Percentiles rank a stretch among this genome's conserved stretches.
Evolutionary conservation across 305 asterid species (phyloP).

Genomic region (Plantago rigida): DNA sequence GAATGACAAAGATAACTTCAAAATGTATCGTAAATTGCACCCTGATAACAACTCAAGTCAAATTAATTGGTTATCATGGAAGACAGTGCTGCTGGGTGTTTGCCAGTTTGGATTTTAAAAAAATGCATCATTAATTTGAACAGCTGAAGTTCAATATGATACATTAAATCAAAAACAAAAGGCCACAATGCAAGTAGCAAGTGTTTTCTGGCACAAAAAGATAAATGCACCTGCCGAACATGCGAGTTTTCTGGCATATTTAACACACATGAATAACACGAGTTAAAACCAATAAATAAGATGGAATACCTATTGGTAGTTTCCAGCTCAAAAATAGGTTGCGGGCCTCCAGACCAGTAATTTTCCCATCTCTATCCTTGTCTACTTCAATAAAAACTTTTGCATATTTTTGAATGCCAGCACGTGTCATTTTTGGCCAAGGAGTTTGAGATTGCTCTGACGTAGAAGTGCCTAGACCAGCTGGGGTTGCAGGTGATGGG

Average conservation of each 20-base stretch:
- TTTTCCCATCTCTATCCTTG: conserved; percentile 76
- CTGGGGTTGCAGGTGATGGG: conserved; percentile 46
- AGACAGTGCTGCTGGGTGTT: too few species aligned
- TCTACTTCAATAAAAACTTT: conserved; percentile 81
- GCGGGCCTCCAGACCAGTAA: conserved; percentile 82
- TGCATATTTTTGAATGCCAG: conserved; percentile 77
- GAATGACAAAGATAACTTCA: too few species aligned
- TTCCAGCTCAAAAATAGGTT: conserved; percentile 87
- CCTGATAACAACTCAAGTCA: too few species aligned
- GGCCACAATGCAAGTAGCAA: too few species aligned
- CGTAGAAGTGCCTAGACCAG: conserved; percentile 36
- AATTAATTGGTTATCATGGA: too few species aligned
- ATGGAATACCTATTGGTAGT: conserved; percentile 72
- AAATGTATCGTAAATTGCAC: too few species aligned
- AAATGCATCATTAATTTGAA: too few species aligned
- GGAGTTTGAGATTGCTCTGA: conserved; percentile 54
- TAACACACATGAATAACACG: not conserved
- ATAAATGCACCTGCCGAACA: too few species aligned
- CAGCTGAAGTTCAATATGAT: too few species aligned
- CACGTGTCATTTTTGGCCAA: conserved; percentile 95
- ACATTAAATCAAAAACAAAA: too few species aligned
- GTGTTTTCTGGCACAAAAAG: too few species aligned
- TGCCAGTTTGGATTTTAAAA: conserved; percentile 1
- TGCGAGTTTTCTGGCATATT: too few species aligned
- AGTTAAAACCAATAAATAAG: conserved; percentile 7